phyloP scores from a whole-genome alignment of 2,329 filamentous ascomycete species.

The Cladophialophora carrionii region DNA sequence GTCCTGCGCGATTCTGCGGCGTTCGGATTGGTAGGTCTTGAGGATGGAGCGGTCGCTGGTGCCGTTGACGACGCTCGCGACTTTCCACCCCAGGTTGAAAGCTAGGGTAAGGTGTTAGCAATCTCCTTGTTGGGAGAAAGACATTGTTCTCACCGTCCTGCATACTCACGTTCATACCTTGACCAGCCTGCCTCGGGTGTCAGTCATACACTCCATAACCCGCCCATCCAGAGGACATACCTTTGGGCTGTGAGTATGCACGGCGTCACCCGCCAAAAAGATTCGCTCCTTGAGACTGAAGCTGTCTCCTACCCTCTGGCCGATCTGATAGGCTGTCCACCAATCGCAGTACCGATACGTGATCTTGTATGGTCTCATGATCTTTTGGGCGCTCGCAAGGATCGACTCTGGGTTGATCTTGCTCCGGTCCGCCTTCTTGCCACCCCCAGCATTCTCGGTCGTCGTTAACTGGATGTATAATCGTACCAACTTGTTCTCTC shows the following conservation, averaged over 20 bases:
- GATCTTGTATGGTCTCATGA: slow-evolving; percentile 68
- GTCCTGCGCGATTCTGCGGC: slow-evolving; percentile 64
- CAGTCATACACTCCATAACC: neutral
- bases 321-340: slow-evolving; percentile 71
- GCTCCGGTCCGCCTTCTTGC: slow-evolving; percentile 53
- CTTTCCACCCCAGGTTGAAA: slow-evolving; percentile 63
- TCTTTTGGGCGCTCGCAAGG: slow-evolving; percentile 64
- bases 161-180: slow-evolving; percentile 74
- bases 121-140: neutral
- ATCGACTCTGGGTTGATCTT: slow-evolving; percentile 68
- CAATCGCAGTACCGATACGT: slow-evolving; percentile 67
- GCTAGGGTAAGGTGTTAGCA: slow-evolving; percentile 37
- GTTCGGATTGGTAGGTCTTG: slow-evolving; percentile 58
- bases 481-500: slow-evolving; percentile 65
- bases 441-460: slow-evolving; percentile 37
- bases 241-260: slow-evolving; percentile 51
- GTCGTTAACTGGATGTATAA: slow-evolving; percentile 43
- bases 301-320: slow-evolving; percentile 63
- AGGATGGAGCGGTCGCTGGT: slow-evolving; percentile 49
- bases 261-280: slow-evolving; percentile 72
- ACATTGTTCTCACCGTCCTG: slow-evolving; percentile 55
- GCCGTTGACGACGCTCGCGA: slow-evolving; percentile 55
- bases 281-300: slow-evolving; percentile 63
- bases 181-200: slow-evolving; percentile 61
- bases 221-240: neutral